These are phyloP conservation scores for Rhizodiscina lignyota DNA, from an alignment of 495 filamentous ascomycete genomes.

Conservation along the genomic window DNA sequence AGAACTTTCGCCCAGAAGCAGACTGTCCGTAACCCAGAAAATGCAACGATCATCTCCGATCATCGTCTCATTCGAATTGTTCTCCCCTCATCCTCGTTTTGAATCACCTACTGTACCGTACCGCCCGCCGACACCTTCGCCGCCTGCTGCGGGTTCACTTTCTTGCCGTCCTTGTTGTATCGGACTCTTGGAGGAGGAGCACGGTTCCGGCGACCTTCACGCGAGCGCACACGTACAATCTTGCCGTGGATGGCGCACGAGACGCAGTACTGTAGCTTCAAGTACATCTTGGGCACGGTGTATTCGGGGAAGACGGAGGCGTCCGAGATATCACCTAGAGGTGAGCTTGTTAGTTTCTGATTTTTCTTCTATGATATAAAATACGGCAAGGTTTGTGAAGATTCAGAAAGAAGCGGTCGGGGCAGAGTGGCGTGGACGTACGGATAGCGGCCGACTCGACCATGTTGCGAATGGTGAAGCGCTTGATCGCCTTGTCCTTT, in stretches of 20 bases:
- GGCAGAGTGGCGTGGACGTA: conserved; percentile 37
- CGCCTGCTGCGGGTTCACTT: conserved; percentile 84
- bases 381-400: neutral
- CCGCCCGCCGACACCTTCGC: too few relatives aligned
- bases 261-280: conserved; percentile 99
- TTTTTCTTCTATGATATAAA: neutral
- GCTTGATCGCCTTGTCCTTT: conserved; percentile 99
- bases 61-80: too few relatives aligned
- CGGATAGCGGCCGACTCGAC: conserved; percentile 98
- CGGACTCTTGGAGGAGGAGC: conserved; percentile 90
- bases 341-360: conserved; percentile 3
- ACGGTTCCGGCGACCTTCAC: conserved; percentile 95
- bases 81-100: too few relatives aligned
- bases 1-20: too few relatives aligned
- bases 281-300: conserved; percentile 99
- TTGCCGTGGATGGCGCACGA: conserved; percentile 99
- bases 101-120: too few relatives aligned
- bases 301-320: conserved; percentile 98
- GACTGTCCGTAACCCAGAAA: too few relatives aligned
- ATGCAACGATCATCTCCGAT: too few relatives aligned
- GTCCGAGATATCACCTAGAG: conserved; percentile 95
- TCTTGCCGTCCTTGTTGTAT: conserved; percentile 99
- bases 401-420: too few relatives aligned
- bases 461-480: conserved; percentile 99
- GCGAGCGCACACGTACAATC: conserved; percentile 98